Base-by-base conservation (phyloP, 345 rosid species). In the Linum trigynum region DNA sequence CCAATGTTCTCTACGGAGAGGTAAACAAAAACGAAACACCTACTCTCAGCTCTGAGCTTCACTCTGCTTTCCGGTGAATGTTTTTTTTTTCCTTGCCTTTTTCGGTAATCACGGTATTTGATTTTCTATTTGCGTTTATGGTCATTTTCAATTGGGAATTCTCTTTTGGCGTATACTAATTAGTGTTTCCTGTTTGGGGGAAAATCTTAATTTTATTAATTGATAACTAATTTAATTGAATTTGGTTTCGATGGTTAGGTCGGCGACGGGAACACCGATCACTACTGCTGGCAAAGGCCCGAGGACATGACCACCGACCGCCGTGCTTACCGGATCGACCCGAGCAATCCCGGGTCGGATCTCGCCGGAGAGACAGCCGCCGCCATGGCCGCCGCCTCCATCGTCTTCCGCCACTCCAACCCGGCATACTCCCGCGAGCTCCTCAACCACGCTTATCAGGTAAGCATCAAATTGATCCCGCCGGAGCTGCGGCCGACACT, bases 291-390 rank as follows among this genome's bases (percentile, higher is more conserved):
- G 91, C 65, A 75, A 77, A 78, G 91, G 62, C 96, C 89, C 0
- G 89, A 89, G 73, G 90, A 85, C 73, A 89, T 89, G 96, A 83
- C 86, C 38, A 83, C 89, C 16, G 71, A 84, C 0, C 74, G 92
- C 50, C 77, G 77, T 3, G 39, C 83, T 17, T 83, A 80, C 61
- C 38, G 61, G 37, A 57, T 57, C 38, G 61, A 57, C 61, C 61
- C 61, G 38, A 57, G 61, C 17, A 73, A 81, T 57, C 96, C 90
- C 0, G 92, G 96, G n/a, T 63, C 90, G 5, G 90, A 89, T 51
- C 77, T 89, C 0, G 87, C 96, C 0, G 89, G 75, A 0, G 89
- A 86, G 74, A 80, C 86, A 1, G 85, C 92, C 0, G 89, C 88
- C 1, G 90, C 92, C 0, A 69, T 88, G 66, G 96, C 92, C 4